Conservation (phyloP, 768 basidiomycete genomes). For the Solioccasus polychromus region DNA sequence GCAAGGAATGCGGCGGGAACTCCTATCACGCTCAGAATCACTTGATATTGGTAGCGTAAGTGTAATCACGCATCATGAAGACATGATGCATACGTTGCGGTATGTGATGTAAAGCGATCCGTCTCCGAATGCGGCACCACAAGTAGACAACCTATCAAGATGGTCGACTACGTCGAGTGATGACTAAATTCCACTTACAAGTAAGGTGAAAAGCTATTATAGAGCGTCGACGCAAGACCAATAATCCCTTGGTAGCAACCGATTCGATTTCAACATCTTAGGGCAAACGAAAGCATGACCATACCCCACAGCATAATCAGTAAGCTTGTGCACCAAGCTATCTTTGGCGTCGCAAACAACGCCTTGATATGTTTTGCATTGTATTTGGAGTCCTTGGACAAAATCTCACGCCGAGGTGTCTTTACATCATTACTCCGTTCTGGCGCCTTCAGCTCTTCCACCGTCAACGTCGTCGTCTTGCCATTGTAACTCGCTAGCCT, state of each 20-base stretch:
- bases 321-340: conserved; percentile 65
- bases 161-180: neutral
- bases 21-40: conserved; percentile 65
- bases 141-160: conserved; percentile 48
- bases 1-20: conserved; percentile 72
- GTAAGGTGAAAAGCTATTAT: conserved; percentile 52
- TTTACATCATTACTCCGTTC: conserved; percentile 17
- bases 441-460: conserved; percentile 42
- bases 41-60: conserved; percentile 44
- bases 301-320: conserved; percentile 48
- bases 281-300: conserved; percentile 12
- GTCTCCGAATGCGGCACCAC: conserved; percentile 68
- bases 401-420: conserved; percentile 16
- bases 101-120: conserved; percentile 69
- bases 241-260: conserved; percentile 50
- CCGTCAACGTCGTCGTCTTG: conserved; percentile 37
- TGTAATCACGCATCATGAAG: neutral
- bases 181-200: conserved; percentile 34
- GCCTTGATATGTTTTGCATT: conserved; percentile 47
- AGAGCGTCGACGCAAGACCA: conserved; percentile 71
- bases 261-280: neutral
- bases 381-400: conserved; percentile 43
- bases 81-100: conserved; percentile 49
- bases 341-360: conserved; percentile 59
- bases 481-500: conserved; percentile 52